Conservation (phyloP, 2,329 filamentous ascomycete genomes). For the Monilinia laxa region DNA sequence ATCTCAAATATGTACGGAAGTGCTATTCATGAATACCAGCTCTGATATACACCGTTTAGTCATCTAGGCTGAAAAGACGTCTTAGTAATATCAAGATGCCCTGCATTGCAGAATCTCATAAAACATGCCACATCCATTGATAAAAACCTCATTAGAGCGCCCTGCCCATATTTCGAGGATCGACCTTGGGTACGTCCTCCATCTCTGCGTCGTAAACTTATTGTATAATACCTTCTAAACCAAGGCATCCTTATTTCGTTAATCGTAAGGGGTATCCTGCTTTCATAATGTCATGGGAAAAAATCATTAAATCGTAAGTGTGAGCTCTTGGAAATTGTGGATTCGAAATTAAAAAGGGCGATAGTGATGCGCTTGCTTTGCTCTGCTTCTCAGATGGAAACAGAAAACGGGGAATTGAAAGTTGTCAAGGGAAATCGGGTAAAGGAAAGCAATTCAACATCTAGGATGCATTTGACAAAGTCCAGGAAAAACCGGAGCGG, state of each 20-base stretch:
- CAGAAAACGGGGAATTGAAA: conserved; percentile 3
- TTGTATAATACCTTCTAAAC: conserved; percentile 6
- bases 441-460: neutral
- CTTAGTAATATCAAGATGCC: neutral
- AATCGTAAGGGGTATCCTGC: conserved; percentile 11
- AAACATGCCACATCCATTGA: neutral
- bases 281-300: conserved; percentile 1
- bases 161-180: neutral
- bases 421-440: neutral
- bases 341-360: neutral
- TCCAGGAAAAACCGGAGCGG: conserved; percentile 19
- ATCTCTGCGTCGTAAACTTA: neutral
- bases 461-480: conserved; percentile 10
- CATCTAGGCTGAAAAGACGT: neutral
- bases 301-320: conserved; percentile 10
- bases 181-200: neutral
- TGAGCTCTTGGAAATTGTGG: neutral
- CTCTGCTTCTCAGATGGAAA: neutral
- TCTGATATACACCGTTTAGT: neutral
- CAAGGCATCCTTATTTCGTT: conserved; percentile 14
- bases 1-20: neutral
- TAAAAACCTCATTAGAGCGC: neutral
- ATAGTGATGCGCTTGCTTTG: neutral
- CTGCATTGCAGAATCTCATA: neutral
- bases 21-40: neutral